Percentiles rank a stretch among this genome's conserved stretches.
phyloP scores from a whole-genome alignment of 306 rosid species.

The Acmispon strigosus region DNA sequence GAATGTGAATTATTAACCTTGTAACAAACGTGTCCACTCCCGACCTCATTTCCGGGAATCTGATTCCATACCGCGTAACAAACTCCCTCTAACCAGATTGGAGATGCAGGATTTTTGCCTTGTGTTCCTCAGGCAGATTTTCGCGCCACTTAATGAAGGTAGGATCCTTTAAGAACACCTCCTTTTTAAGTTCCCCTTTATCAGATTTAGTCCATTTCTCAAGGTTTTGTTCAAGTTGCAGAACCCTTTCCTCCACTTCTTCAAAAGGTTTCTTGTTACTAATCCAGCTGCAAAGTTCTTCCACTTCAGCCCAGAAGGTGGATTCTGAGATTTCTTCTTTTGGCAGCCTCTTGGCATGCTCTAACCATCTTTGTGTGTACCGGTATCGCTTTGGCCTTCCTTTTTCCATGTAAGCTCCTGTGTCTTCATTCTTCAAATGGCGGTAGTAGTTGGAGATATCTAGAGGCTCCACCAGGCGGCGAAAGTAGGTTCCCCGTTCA shows the following conservation, averaged over 20 bases:
- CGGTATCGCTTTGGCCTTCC: slow-evolving; percentile 64
- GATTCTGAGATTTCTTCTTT: slow-evolving; percentile 42
- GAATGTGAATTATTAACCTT: too few species aligned
- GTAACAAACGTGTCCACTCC: too few species aligned
- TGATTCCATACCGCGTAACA: too few species aligned
- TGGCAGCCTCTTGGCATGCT: slow-evolving; percentile 16
- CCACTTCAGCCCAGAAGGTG: slow-evolving; percentile 64
- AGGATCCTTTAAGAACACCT: slow-evolving; percentile 41
- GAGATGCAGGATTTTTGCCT: slow-evolving; percentile 15
- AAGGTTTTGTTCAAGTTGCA: slow-evolving; percentile 19
- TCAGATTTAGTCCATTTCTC: slow-evolving; percentile 31
- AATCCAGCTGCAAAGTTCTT: slow-evolving; percentile 43
- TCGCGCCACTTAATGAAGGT: slow-evolving; percentile 45
- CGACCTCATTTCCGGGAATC: too few species aligned
- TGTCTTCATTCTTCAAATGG: slow-evolving; percentile 54
- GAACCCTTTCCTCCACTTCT: not conserved
- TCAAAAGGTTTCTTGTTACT: slow-evolving; percentile 12
- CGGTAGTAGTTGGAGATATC: slow-evolving; percentile 81
- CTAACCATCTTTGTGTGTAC: slow-evolving; percentile 63
- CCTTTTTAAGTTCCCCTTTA: not conserved
- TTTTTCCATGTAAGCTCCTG: slow-evolving; percentile 42
- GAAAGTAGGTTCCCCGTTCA: slow-evolving; percentile 38
- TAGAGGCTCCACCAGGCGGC: slow-evolving; percentile 68
- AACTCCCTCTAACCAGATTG: not conserved
- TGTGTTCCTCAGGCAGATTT: slow-evolving; percentile 29